phyloP scores from a whole-genome alignment of 2,329 filamentous ascomycete genomes.

The Thelonectria blattea region DNA sequence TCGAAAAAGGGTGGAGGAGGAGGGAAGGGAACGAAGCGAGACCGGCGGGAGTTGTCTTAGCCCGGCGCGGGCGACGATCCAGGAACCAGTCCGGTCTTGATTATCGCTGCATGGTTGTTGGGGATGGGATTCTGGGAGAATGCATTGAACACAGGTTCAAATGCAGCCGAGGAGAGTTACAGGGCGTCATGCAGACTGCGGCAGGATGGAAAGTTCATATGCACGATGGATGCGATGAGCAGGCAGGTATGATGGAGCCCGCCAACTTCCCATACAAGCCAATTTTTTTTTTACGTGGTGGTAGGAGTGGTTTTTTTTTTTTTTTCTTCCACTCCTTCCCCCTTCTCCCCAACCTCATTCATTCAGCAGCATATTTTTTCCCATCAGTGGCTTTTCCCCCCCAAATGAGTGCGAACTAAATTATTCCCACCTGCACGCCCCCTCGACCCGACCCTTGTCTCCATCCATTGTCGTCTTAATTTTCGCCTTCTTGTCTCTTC shows the following conservation, averaged over 20 bases:
- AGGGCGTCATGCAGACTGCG: neutral
- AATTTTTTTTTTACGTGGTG: too few relatives aligned
- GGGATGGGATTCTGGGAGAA: neutral
- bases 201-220: neutral
- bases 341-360: neutral
- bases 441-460: neutral
- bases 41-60: neutral
- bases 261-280: too few relatives aligned
- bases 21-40: neutral
- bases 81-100: neutral
- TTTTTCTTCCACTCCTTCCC: neutral
- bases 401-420: neutral
- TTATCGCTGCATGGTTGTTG: neutral
- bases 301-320: too few relatives aligned
- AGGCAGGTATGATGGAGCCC: too few relatives aligned
- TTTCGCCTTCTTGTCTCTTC: neutral
- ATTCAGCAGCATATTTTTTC: neutral
- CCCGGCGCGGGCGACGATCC: neutral
- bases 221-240: conserved; percentile 27
- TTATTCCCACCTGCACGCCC: neutral
- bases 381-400: neutral
- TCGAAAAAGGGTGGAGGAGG: too few relatives aligned
- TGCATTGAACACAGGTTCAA: neutral
- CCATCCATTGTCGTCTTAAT: neutral
- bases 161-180: neutral